These are phyloP conservation scores for Magnusiomyces tetraspermus DNA, from an alignment of 1,139 yeast species.

Conservation along the genomic window DNA sequence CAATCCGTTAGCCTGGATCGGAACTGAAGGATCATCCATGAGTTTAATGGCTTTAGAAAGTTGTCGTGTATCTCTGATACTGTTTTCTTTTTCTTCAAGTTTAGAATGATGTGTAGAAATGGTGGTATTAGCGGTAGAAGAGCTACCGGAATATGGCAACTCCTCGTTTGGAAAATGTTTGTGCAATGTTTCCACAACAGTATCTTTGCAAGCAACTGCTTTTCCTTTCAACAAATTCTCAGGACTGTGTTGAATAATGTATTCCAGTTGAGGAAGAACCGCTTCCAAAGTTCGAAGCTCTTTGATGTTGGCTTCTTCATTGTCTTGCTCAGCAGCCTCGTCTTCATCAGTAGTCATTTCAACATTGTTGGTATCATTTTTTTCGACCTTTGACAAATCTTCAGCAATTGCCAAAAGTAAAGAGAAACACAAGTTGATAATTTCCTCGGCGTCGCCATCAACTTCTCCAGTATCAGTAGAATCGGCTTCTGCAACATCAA, in stretches of 20 bases:
- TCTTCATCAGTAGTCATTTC: neutral
- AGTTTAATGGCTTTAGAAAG: slow-evolving; percentile 50
- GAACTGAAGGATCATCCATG: slow-evolving; percentile 69
- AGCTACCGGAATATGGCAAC: neutral
- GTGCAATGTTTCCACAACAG: neutral
- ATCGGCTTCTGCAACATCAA: slow-evolving; percentile 22
- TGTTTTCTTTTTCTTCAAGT: neutral
- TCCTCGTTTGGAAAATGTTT: neutral
- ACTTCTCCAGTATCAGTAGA: slow-evolving; percentile 23
- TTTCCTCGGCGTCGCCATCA: slow-evolving; percentile 25
- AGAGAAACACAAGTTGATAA: slow-evolving; percentile 26
- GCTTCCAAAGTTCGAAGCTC: slow-evolving; percentile 37
- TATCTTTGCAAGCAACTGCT: slow-evolving; percentile 8
- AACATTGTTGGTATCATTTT: neutral
- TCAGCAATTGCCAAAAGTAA: slow-evolving; percentile 25
- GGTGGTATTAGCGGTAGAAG: no score
- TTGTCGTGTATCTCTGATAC: slow-evolving; percentile 2
- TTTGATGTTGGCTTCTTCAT: slow-evolving; percentile 27
- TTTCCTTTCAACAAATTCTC: slow-evolving; percentile 16
- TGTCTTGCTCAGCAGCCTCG: slow-evolving; percentile 1
- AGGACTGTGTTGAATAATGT: slow-evolving; percentile 19
- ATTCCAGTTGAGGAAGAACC: slow-evolving; percentile 29
- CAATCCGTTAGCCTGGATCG: slow-evolving; percentile 81
- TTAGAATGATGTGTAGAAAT: neutral
- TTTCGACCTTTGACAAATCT: slow-evolving; percentile 13